Evolutionary conservation across 495 filamentous ascomycete species (phyloP), one percentile per base, ranked within the genome.

Genomic region (Podospora anserina): DNA sequence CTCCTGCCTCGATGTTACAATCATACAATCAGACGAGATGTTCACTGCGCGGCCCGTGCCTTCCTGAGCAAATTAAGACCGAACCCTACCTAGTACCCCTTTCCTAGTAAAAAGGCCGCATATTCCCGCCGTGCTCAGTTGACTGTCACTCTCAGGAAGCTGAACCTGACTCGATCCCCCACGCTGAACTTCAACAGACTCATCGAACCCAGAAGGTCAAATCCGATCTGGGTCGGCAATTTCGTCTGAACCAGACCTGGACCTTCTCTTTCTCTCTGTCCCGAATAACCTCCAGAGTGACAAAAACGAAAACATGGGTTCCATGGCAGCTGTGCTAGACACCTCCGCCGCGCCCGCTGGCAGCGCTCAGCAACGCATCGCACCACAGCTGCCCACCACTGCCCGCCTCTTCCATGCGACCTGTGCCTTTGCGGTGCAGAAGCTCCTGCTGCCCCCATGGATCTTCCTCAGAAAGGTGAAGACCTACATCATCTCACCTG

Each of bases 331-430:
- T 11, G 39, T 49, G 13, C 39, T 49, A 49, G 39, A 49, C 39
- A 49, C 39, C 5, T 49, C 39, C 9, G 39, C 9, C 15, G 39
- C 39, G 9, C 39, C 39, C 9, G 13, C 39, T 11, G 9, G 39
- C 39, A 49, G 9, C 39, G 39, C 13, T 11, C 15, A 11, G 15
- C 39, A 13, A 11, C 39, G 13, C 9, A 2, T 16, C 0, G 39
- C 39, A 11, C 39, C 39, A 11, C 39, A 4, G 26, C n/a, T 59
- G 27, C 61, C 56, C 4, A 44, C 70, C 11, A 11, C 7, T 9
- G 18, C 49, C 44, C 72, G 69, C 44, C 20, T 75, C 27, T 62
- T 66, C 34, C 68, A 63, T 57, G 39, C 39, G 39, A 32, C 39
- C 67, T 58, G 6, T 20, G 55, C 55, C 9, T 58, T 26, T 58